Base-by-base conservation (phyloP, 306 rosid genomes). In the Dicorynia guianensis region DNA sequence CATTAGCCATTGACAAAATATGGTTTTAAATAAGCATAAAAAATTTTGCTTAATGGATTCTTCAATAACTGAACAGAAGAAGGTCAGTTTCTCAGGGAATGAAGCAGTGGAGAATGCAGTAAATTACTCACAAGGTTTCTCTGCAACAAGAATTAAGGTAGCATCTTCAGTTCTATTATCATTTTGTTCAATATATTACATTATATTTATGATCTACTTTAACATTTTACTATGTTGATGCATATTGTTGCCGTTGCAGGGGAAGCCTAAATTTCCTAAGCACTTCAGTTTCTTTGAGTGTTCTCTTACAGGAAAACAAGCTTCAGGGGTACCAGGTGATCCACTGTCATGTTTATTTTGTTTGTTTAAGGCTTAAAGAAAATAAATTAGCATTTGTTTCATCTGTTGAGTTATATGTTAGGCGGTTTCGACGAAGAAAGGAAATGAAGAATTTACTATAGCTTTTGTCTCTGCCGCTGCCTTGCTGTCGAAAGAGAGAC, bases 101-200 rank as follows among this genome's bases (percentile, higher is more conserved):
- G 87, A 79, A 87, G 87, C 70, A 60, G 78, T 55, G 88, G 82
- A 79, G 65, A 86, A 82, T 70, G 87, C 80, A 60, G 12, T 77
- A 63, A 78, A 78, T 63, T 83, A 76, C 73, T 90, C 95, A 67
- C 82, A 85, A 67, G 84, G 87, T 66, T 86, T 78, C 79, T 90
- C 93, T 66, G 89, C 96, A 36, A 82, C 93, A 71, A 85, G 84
- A 70, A 76, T 63, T 67, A 81, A 87, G 91, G 97, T 90, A 62
- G 13, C 6, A 63, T 34, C 44, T 50, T n/a, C 9, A 68, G 4
- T 76, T 65, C 42, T 47, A 15, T 60, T 46, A 15, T 14, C 25
- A 12, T 17, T 71, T 69, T 14, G 68, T 67, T 33, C 60, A 12
- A 3, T 40, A 13, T 55, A 42, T 55, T 56, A 18, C 15, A 19